Conservation (phyloP, 192 early-diverging fungal genomes). For the Podila clonocystis region DNA sequence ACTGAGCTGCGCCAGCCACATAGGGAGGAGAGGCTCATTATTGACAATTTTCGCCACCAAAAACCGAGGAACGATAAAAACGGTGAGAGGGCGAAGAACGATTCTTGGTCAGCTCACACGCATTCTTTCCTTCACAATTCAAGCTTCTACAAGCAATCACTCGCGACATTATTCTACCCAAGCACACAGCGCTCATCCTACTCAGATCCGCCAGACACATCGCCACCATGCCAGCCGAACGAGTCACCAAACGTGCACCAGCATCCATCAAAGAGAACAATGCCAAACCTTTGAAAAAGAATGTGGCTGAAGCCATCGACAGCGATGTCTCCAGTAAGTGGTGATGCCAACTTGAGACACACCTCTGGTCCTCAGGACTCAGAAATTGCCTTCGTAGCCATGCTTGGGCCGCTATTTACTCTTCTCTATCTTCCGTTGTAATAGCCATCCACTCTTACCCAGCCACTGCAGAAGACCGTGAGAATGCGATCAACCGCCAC, state of each 20-base stretch:
- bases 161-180: too few relatives aligned
- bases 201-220: too few relatives aligned
- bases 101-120: not conserved
- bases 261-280: not conserved
- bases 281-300: not conserved
- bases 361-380: too few relatives aligned
- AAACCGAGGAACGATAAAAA: too few relatives aligned
- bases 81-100: too few relatives aligned
- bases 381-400: too few relatives aligned
- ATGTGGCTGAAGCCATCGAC: constrained; percentile 23
- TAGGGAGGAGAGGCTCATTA: too few relatives aligned
- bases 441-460: constrained; percentile 56
- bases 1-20: too few relatives aligned
- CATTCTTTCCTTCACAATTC: not conserved
- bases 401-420: too few relatives aligned
- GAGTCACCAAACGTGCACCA: constrained; percentile 13
- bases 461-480: constrained; percentile 52
- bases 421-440: not conserved
- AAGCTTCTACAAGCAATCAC: not conserved
- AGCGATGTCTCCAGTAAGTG: constrained; percentile 25
- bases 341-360: not conserved
- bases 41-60: too few relatives aligned
- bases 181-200: too few relatives aligned
- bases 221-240: constrained; percentile 25
- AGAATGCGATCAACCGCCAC: constrained; percentile 58